phyloP scores from a whole-genome alignment of 2,329 filamentous ascomycete genomes.

The Fusarium hainanense region DNA sequence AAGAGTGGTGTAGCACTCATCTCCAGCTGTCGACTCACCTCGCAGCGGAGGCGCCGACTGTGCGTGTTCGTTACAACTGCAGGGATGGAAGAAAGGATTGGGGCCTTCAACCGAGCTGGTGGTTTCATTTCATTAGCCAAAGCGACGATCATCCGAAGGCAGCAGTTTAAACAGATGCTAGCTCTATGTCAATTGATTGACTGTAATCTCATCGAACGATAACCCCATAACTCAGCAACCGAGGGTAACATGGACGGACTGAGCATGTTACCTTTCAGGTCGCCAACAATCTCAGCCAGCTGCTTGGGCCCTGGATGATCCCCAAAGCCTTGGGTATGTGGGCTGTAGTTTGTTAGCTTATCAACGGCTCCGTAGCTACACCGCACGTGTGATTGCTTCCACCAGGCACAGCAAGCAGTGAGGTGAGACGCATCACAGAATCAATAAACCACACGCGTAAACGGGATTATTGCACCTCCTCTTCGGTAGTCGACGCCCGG shows the following conservation, averaged over 20 bases:
- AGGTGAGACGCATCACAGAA: not conserved
- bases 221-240: constrained; percentile 25
- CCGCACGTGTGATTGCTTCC: constrained; percentile 23
- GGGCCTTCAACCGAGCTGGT: constrained; percentile 32
- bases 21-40: constrained; percentile 25
- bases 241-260: constrained; percentile 29
- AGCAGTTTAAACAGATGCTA: constrained; percentile 17
- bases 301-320: constrained; percentile 27
- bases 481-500: constrained; percentile 32
- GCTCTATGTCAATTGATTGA: constrained; percentile 14
- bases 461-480: constrained; percentile 17
- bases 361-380: constrained; percentile 17
- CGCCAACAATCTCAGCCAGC: constrained; percentile 21
- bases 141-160: constrained; percentile 31
- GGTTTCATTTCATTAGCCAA: constrained; percentile 31
- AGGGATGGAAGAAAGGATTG: constrained; percentile 21
- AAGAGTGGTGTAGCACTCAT: constrained; percentile 28
- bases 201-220: constrained; percentile 16
- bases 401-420: not conserved
- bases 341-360: not conserved
- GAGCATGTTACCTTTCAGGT: constrained; percentile 28
- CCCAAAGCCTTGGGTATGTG: constrained; percentile 14
- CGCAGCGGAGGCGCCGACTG: constrained; percentile 20
- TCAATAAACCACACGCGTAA: constrained; percentile 10
- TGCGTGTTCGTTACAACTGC: constrained; percentile 18